Evolutionary conservation across 345 rosid species (phyloP).

Genomic region (Gossypium anomalum): DNA sequence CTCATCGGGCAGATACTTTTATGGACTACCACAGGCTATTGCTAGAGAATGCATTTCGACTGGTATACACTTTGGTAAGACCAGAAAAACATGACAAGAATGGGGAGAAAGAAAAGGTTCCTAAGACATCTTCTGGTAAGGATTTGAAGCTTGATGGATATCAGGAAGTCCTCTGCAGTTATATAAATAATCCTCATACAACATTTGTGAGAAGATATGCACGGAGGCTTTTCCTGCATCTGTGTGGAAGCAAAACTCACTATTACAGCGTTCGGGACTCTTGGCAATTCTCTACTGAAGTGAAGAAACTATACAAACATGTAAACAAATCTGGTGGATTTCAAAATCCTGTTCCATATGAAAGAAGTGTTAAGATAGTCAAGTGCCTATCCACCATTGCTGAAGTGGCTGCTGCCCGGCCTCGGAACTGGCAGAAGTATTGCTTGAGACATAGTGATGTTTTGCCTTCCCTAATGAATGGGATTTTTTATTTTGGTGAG

Average conservation of each 20-base stretch:
- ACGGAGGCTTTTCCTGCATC: conserved; percentile 92
- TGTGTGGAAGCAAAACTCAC: conserved; percentile 95
- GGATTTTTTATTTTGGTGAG: conserved; percentile 78
- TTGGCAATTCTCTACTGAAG: conserved; percentile 95
- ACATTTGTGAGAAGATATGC: conserved; percentile 95
- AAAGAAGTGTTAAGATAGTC: conserved; percentile 90
- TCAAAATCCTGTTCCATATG: conserved; percentile 75
- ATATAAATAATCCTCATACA: conserved; percentile 92
- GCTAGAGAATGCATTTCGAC: conserved; percentile 89
- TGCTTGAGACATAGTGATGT: conserved; percentile 83
- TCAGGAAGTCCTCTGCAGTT: conserved; percentile 96
- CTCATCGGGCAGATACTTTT: conserved; percentile 81
- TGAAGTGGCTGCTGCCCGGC: conserved; percentile 90
- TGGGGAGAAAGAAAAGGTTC: conserved; percentile 82
- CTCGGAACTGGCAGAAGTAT: conserved; percentile 98
- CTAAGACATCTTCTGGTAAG: conserved; percentile 53
- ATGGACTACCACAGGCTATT: conserved; percentile 85
- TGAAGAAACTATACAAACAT: conserved; percentile 75
- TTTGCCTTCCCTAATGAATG: conserved; percentile 74
- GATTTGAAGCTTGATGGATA: conserved; percentile 94
- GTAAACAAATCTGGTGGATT: conserved; percentile 89
- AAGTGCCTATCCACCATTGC: conserved; percentile 87
- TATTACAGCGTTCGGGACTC: conserved; percentile 91
- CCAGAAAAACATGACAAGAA: conserved; percentile 97
- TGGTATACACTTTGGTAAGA: conserved; percentile 82